Evolutionary conservation across 1,139 yeast species (phyloP), one percentile per base, ranked within the genome.

Genomic region (Saccharomyces hybrid): DNA sequence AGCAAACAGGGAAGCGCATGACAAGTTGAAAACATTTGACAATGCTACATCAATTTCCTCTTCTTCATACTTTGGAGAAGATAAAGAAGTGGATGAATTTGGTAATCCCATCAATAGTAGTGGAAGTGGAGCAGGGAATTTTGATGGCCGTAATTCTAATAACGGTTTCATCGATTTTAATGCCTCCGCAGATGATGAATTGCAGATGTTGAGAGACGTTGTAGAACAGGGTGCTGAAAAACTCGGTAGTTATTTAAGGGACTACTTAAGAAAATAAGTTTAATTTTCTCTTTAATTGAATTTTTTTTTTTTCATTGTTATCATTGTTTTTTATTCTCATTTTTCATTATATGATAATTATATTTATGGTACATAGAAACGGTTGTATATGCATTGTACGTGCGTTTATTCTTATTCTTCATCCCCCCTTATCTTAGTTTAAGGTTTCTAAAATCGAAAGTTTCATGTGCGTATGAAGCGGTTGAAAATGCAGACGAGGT

Each of bases 1-100:
- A 8, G 88, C 89, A 47, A 86, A 85, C 57, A 78, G 77, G 48
- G 97, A 90, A 71, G 97, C 98, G 4, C 78, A 78, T 59, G 69
- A 80, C 28, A 90, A 95, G 64, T 76, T 93, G 57, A 90, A 85
- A 69, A 61, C 65, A n/a, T 95, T 88, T 71, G 81, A 80, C 56
- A 95, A 95, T 51, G 96, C 99, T 1, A 85, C 87, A 50, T 80
- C 96, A 4, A 95, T 93, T 62, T 90, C 98, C 1, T 90, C 97
- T 0, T 80, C 93, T 46, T 84, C 95, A 8, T 95, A 93, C 73
- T 95, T 90, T 66, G 97, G 97, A 34, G 95, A 90, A 67, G 91
- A 85, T 50, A 85, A 85, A 63, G 76, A 73, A 58, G 71, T 70
- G 46, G 73, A 65, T 44, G 71, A 64, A 60, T 57, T 66, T 55